Conservation (phyloP, 148 eudicot species). For the Vaccinium corymbosum region DNA sequence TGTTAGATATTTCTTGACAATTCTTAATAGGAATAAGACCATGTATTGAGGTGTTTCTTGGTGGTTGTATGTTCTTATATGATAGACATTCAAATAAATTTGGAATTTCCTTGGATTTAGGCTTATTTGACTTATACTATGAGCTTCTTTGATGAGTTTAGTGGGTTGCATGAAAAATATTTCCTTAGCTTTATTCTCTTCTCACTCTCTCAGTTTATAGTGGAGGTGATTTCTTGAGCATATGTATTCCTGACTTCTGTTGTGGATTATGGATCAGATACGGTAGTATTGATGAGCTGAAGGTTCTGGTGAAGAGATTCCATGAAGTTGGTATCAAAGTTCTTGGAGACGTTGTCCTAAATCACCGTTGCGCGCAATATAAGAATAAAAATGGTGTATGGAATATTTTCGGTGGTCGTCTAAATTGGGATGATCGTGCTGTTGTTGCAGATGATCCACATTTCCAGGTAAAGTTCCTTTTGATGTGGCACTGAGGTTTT, state of each 20-base stretch:
- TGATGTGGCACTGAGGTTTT: neutral
- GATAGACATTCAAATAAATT: neutral
- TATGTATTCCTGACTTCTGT: constrained; percentile 11
- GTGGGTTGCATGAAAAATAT: neutral
- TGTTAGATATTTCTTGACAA: neutral
- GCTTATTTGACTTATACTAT: neutral
- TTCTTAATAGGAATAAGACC: neutral
- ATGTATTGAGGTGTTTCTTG: neutral
- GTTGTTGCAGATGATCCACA: constrained; percentile 98
- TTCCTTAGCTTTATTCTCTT: neutral
- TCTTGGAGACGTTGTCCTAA: constrained; percentile 93
- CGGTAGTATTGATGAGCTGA: constrained; percentile 78
- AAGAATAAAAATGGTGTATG: constrained; percentile 86
- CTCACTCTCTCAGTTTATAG: neutral
- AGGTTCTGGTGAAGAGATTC: constrained; percentile 58
- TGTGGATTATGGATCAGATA: constrained; percentile 50
- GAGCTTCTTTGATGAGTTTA: constrained; percentile 2
- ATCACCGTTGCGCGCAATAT: constrained; percentile 86
- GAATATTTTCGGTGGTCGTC: constrained; percentile 95
- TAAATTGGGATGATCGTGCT: constrained; percentile 99
- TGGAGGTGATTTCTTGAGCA: neutral
- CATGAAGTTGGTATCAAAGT: constrained; percentile 78
- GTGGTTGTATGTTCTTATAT: neutral
- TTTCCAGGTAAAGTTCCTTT: constrained; percentile 61
- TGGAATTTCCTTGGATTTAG: neutral